Evolutionary conservation across 306 rosid species (phyloP).

Genomic region (Vicia faba): DNA sequence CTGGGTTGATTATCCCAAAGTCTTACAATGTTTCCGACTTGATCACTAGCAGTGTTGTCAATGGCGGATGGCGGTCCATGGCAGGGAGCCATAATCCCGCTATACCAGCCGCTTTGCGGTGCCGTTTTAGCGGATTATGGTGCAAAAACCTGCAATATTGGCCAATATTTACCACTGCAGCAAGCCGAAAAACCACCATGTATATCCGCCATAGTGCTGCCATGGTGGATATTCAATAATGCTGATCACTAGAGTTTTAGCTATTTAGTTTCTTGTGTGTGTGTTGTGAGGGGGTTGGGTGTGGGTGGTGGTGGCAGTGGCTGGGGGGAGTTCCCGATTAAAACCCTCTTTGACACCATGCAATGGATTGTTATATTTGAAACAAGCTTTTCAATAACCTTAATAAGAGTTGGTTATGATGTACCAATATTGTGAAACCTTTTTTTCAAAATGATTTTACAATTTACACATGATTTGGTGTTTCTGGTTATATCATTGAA

Average conservation of each 20-base stretch:
- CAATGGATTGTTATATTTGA: constrained; percentile 8
- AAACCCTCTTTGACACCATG: background rate
- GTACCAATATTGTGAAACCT: constrained; percentile 3
- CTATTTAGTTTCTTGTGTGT: background rate
- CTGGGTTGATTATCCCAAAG: constrained; percentile 3
- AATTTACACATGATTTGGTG: background rate
- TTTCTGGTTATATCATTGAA: constrained; percentile 16
- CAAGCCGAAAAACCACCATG: too few relatives aligned
- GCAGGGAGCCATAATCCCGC: too few relatives aligned
- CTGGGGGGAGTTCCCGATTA: background rate
- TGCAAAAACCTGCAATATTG: too few relatives aligned
- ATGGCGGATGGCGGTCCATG: too few relatives aligned
- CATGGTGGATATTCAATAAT: too few relatives aligned
- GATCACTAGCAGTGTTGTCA: background rate
- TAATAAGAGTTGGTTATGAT: constrained; percentile 5
- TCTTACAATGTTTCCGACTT: background rate
- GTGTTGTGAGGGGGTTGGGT: background rate
- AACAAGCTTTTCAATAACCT: constrained; percentile 13
- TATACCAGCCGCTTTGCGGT: too few relatives aligned
- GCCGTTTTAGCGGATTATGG: too few relatives aligned
- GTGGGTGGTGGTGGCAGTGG: background rate
- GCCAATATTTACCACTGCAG: too few relatives aligned
- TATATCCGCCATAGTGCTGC: too few relatives aligned
- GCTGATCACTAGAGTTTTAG: background rate
- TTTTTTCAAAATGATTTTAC: constrained; percentile 12